These are phyloP conservation scores for Chimonanthus salicifolius DNA, from an alignment of 164 flowering plant genomes.

Conservation along the genomic window DNA sequence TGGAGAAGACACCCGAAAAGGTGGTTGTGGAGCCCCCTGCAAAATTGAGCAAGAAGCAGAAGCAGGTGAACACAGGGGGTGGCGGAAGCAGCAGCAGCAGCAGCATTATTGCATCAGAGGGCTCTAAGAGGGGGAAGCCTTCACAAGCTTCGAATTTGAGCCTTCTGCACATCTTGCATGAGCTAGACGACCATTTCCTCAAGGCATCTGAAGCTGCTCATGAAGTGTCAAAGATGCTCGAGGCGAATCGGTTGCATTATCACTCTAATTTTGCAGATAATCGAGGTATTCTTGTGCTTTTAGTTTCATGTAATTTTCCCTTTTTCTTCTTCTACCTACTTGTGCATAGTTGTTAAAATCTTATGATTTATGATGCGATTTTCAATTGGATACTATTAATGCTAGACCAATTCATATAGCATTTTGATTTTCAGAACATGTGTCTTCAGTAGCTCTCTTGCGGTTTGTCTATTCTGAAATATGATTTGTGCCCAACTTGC, in stretches of 20 bases:
- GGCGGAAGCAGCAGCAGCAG: background rate
- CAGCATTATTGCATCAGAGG: slow-evolving; percentile 40
- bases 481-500: background rate
- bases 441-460: background rate
- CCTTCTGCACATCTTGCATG: slow-evolving; percentile 46
- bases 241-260: slow-evolving; percentile 81
- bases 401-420: too few relatives aligned
- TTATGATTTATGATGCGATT: background rate
- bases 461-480: background rate
- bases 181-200: slow-evolving; percentile 73
- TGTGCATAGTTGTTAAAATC: background rate
- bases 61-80: slow-evolving; percentile 17
- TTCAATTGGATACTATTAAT: background rate
- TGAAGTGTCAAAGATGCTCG: slow-evolving; percentile 86
- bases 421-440: too few relatives aligned
- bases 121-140: slow-evolving; percentile 21
- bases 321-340: background rate
- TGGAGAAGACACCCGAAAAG: slow-evolving; percentile 42
- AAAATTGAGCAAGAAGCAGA: slow-evolving; percentile 8
- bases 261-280: slow-evolving; percentile 91
- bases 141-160: slow-evolving; percentile 21
- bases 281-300: slow-evolving; percentile 40
- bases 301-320: background rate
- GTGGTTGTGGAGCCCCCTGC: slow-evolving; percentile 24
- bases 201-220: slow-evolving; percentile 77